Evolutionary conservation across 768 basidiomycete species (phyloP), one percentile per base, ranked within the genome.

Genomic region (Trametes cubensis): DNA sequence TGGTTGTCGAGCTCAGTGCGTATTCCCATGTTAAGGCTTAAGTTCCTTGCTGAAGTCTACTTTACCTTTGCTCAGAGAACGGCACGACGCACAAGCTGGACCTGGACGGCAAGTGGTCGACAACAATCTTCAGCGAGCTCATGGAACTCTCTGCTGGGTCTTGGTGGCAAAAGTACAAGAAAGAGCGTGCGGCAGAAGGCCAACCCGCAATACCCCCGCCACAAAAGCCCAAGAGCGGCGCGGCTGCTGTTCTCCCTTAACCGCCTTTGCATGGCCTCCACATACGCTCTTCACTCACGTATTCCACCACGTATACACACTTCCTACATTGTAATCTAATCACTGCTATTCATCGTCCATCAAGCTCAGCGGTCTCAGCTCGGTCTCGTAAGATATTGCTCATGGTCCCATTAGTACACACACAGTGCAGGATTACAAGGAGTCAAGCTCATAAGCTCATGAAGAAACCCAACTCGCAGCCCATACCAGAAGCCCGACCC

Each of bases 91-190:
- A 78, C 52, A 81, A 70, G 6, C 66, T 92, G 34, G 75, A 84
- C 69, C 78, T 92, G 72, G 75, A 84, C n/a, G 76, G 81, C 26
- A 91, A 90, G 72, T 85, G 82, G 83, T 90, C 89, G 14, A 82
- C 85, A 0, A 73, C 80, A 13, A 92, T 92, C 26, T 74, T 86
- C 28, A 79, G 82, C 63, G 87, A 92, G 64, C 77, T 92, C 23
- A 88, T 92, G 87, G 83, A 88, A 47, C 60, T 79, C 2, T 85
- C 84, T 4, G 89, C 87, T 0, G 85, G 83, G 8, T 75, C 81
- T 11, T 72, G 79, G 2, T 91, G 89, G 88, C 74, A 77, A 57
- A 72, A 77, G 58, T 83, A 83, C 78, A 85, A 83, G 69, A 69
- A 73, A 2, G 78, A 80, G n/a, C 77, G 80, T 10, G 68, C 66